A percentile compares a stretch with the other conserved stretches of the same genome.
Conservation (phyloP, 2,329 filamentous ascomycete species). For the Cladosporium sp. region DNA sequence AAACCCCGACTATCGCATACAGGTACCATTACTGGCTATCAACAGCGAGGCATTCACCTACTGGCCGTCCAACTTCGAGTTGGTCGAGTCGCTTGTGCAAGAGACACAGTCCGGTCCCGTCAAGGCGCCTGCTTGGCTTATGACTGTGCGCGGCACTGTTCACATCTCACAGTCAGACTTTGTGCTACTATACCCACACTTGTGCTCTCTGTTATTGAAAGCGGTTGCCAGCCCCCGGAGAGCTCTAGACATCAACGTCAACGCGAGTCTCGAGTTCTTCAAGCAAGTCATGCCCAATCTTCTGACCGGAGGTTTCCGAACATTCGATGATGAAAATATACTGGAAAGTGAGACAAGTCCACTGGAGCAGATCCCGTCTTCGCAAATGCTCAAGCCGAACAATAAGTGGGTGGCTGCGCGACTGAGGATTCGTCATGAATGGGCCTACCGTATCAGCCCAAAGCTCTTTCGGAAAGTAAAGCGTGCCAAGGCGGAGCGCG, state of each 20-base stretch:
- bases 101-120: constrained; percentile 49
- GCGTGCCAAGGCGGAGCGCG: constrained; percentile 9
- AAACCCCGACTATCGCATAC: constrained; percentile 41
- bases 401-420: constrained; percentile 54
- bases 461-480: constrained; percentile 30
- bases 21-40: constrained; percentile 58
- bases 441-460: constrained; percentile 46
- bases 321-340: constrained; percentile 51
- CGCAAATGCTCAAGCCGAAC: constrained; percentile 48
- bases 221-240: constrained; percentile 59
- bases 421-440: constrained; percentile 57
- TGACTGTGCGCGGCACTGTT: constrained; percentile 55
- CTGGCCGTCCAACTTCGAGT: constrained; percentile 61
- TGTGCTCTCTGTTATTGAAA: constrained; percentile 58
- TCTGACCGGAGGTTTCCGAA: constrained; percentile 45
- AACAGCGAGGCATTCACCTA: constrained; percentile 68
- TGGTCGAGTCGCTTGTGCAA: constrained; percentile 53
- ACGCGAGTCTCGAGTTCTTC: constrained; percentile 60
- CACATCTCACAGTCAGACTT: constrained; percentile 66
- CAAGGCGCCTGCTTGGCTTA: constrained; percentile 40
- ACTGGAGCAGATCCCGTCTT: constrained; percentile 46
- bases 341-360: constrained; percentile 32
- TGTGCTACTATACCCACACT: constrained; percentile 57
- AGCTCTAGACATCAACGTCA: constrained; percentile 61
- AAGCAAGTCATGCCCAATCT: constrained; percentile 48